phyloP scores from a whole-genome alignment of 2,329 filamentous ascomycete genomes.

The Diplodia sapinea region DNA sequence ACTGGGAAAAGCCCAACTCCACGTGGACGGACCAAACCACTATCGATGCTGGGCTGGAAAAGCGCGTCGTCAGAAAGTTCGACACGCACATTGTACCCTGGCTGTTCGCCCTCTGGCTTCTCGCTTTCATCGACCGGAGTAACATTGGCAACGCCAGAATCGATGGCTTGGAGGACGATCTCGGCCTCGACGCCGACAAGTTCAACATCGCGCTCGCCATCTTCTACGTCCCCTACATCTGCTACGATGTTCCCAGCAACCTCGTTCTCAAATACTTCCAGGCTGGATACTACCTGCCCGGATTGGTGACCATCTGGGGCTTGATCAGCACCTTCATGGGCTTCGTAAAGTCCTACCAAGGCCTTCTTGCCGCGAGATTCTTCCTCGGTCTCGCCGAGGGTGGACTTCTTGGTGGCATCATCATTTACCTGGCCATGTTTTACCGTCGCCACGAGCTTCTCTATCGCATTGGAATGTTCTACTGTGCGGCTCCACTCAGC shows the following conservation, averaged over 20 bases:
- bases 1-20: conserved; percentile 34
- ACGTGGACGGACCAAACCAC: conserved; percentile 29
- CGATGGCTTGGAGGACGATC: conserved; percentile 49
- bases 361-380: conserved; percentile 49
- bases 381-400: conserved; percentile 52
- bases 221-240: conserved; percentile 54
- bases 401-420: conserved; percentile 50
- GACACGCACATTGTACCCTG: conserved; percentile 53
- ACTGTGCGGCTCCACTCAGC: conserved; percentile 47
- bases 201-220: conserved; percentile 53
- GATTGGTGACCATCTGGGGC: conserved; percentile 50
- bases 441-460: conserved; percentile 50
- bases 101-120: conserved; percentile 54
- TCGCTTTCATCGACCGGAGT: conserved; percentile 56
- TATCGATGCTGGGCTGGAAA: conserved; percentile 38
- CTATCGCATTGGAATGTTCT: conserved; percentile 49
- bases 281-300: conserved; percentile 50
- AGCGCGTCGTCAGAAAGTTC: conserved; percentile 50
- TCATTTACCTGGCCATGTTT: conserved; percentile 52
- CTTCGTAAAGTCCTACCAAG: conserved; percentile 49
- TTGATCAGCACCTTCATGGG: conserved; percentile 50
- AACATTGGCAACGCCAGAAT: conserved; percentile 53
- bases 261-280: conserved; percentile 50
- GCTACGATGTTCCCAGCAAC: conserved; percentile 51
- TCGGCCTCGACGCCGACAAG: conserved; percentile 48